Conservation (phyloP, 352 stramenopile genomes). For the Thalassiosira exigua region DNA sequence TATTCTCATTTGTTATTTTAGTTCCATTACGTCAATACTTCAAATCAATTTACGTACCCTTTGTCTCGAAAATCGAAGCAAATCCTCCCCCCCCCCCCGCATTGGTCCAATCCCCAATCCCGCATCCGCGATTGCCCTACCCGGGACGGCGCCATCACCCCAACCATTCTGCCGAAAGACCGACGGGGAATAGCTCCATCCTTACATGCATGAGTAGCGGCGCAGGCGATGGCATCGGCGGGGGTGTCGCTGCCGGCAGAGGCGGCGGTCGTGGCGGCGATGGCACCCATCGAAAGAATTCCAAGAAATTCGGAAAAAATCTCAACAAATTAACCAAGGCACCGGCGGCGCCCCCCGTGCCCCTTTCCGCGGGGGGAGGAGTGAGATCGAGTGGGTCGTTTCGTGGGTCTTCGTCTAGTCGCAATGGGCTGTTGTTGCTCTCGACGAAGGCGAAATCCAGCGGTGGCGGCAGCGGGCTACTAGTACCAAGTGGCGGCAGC, state of each 20-base stretch:
- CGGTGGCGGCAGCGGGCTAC: conserved; percentile 8
- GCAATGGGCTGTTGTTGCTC: conserved; percentile 78
- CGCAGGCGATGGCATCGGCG: conserved; percentile 28
- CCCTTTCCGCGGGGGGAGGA: conserved; percentile 18
- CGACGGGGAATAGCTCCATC: background rate
- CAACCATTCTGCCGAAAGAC: too few relatives aligned
- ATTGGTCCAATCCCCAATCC: too few relatives aligned
- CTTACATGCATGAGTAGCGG: conserved; percentile 37
- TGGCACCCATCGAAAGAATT: conserved; percentile 34
- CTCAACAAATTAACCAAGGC: conserved; percentile 81
- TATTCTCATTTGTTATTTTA: too few relatives aligned
- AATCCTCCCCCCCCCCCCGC: too few relatives aligned
- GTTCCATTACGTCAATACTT: too few relatives aligned
- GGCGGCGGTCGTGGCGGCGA: conserved; percentile 5
- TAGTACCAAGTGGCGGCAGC: conserved; percentile 17
- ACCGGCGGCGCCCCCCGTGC: conserved; percentile 50
- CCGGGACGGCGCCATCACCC: too few relatives aligned
- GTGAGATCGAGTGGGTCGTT: conserved; percentile 33
- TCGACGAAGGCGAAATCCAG: conserved; percentile 68
- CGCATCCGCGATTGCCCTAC: too few relatives aligned
- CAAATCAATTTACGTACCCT: too few relatives aligned
- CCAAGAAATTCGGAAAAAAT: conserved; percentile 81
- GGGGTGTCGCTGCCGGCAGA: conserved; percentile 24
- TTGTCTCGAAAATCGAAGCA: too few relatives aligned
- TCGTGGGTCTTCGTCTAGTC: conserved; percentile 47